Evolutionary conservation across 192 early-diverging fungal genomes (phyloP).

Genomic region (Backusella psychrophila): DNA sequence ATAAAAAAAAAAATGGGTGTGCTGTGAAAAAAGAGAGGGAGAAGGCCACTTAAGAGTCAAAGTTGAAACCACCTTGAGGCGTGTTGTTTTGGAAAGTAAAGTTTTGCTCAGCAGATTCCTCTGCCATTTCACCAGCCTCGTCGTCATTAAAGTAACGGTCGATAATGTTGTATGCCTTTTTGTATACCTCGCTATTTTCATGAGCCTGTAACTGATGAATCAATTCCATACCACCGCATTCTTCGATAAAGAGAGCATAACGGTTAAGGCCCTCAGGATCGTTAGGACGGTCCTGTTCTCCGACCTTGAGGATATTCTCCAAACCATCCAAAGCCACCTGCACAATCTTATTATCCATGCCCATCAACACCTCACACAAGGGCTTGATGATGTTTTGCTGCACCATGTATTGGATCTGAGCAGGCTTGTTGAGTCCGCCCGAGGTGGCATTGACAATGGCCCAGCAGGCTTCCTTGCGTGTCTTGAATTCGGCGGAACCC

Average conservation of each 20-base stretch:
- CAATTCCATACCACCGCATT: conserved; percentile 47
- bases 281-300: conserved; percentile 32
- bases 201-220: conserved; percentile 48
- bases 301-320: conserved; percentile 48
- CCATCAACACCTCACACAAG: conserved; percentile 44
- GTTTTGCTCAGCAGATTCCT: neutral
- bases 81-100: conserved; percentile 69
- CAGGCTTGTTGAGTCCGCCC: conserved; percentile 34
- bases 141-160: conserved; percentile 46
- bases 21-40: neutral
- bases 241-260: conserved; percentile 46
- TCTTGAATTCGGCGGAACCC: conserved; percentile 38
- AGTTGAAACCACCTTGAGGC: conserved; percentile 75
- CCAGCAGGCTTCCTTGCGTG: conserved; percentile 53
- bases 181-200: conserved; percentile 46
- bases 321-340: conserved; percentile 43
- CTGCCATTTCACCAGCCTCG: conserved; percentile 48
- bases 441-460: conserved; percentile 48
- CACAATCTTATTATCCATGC: conserved; percentile 42
- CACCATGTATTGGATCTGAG: conserved; percentile 43
- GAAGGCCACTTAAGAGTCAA: conserved; percentile 38
- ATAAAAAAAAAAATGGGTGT: too few relatives aligned
- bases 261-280: conserved; percentile 32
- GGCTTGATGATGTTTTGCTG: conserved; percentile 46
- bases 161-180: conserved; percentile 48